Conservation (phyloP, 2,329 filamentous ascomycete genomes). For the Diaporthe citri region DNA sequence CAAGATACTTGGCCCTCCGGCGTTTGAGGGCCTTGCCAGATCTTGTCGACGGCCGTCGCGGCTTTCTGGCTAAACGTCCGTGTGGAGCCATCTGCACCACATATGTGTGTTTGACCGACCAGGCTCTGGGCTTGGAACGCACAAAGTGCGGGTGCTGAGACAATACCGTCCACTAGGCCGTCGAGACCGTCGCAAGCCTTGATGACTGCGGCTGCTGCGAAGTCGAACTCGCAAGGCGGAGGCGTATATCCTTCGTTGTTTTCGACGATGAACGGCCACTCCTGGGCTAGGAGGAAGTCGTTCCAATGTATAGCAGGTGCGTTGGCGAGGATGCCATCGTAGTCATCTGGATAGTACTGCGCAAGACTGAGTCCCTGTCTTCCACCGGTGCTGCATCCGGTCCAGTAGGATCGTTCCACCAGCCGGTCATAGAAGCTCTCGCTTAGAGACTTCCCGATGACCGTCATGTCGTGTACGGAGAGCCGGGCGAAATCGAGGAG, state of each 20-base stretch:
- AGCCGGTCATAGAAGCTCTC: background rate
- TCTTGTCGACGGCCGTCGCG: constrained; percentile 16
- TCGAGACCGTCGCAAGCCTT: constrained; percentile 16
- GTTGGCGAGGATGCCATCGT: constrained; percentile 9
- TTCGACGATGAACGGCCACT: constrained; percentile 20
- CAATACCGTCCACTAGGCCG: constrained; percentile 1
- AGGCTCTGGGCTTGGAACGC: background rate
- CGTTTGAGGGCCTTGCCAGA: background rate
- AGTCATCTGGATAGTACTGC: constrained; percentile 10
- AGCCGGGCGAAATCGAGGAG: background rate
- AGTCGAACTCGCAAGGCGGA: constrained; percentile 17
- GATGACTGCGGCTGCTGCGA: background rate
- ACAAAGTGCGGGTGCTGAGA: constrained; percentile 20
- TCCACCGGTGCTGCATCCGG: constrained; percentile 10
- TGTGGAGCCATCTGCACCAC: background rate
- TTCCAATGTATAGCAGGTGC: constrained; percentile 20
- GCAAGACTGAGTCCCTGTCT: constrained; percentile 9
- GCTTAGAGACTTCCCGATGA: background rate
- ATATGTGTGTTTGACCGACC: background rate
- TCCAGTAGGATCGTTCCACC: background rate
- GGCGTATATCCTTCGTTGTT: constrained; percentile 8
- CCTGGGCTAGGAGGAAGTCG: constrained; percentile 8
- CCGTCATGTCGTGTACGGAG: background rate
- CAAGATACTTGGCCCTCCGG: constrained; percentile 10
- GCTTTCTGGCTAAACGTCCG: background rate